phyloP scores from a whole-genome alignment of 23 red algal species.

The Gracilariopsis chorda region DNA sequence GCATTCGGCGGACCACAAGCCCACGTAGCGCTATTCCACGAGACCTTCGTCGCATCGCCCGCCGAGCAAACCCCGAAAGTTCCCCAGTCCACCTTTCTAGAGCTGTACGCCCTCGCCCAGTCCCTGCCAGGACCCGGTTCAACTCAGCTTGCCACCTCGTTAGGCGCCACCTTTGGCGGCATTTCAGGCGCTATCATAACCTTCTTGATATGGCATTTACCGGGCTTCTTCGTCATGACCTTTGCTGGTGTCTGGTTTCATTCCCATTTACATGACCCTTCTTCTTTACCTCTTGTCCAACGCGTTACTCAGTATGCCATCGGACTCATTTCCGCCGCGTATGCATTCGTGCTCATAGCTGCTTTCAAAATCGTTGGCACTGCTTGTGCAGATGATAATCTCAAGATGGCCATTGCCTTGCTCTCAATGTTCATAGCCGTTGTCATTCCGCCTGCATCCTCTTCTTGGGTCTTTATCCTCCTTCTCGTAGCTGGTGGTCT shows the following conservation, averaged over 20 bases:
- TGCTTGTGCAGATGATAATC: neutral
- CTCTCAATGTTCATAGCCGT: slow-evolving; percentile 41
- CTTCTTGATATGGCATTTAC: slow-evolving; percentile 60
- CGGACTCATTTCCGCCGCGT: slow-evolving; percentile 65
- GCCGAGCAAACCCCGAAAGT: neutral
- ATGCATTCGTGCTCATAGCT: slow-evolving; percentile 61
- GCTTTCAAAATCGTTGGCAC: slow-evolving; percentile 23
- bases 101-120: slow-evolving; percentile 61
- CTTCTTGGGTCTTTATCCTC: slow-evolving; percentile 51
- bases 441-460: slow-evolving; percentile 20
- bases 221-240: slow-evolving; percentile 44
- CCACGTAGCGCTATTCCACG: slow-evolving; percentile 60
- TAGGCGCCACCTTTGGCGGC: slow-evolving; percentile 62
- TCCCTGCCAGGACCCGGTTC: slow-evolving; percentile 73
- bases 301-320: slow-evolving; percentile 12
- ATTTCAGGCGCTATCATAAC: slow-evolving; percentile 33
- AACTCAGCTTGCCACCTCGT: slow-evolving; percentile 58
- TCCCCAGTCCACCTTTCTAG: slow-evolving; percentile 63
- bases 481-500: slow-evolving; percentile 31
- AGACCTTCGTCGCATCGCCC: slow-evolving; percentile 15
- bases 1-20: slow-evolving; percentile 83
- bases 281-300: neutral
- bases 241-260: slow-evolving; percentile 51
- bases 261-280: neutral
- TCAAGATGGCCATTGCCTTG: slow-evolving; percentile 39